Conservation (phyloP, 305 asterid genomes). For the Fraxinus ornus region DNA sequence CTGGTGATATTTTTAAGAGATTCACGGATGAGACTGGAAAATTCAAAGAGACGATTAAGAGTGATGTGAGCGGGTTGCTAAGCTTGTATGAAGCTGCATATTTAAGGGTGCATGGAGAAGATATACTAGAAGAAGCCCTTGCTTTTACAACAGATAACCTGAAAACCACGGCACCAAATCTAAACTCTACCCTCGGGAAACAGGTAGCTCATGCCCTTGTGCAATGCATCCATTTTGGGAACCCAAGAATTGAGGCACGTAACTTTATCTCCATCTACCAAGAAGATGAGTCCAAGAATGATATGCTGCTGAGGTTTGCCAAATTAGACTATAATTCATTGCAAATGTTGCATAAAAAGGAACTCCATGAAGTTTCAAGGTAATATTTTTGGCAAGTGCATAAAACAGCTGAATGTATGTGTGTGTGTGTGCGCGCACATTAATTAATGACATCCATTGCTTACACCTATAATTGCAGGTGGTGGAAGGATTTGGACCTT, state of each 20-base stretch:
- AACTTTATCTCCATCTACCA: not conserved
- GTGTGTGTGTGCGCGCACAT: too few species aligned
- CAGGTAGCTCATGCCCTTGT: not conserved
- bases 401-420: not conserved
- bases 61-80: not conserved
- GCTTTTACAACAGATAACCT: not conserved
- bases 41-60: not conserved
- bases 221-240: not conserved
- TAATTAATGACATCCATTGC: not conserved
- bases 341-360: not conserved
- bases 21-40: not conserved
- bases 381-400: not conserved
- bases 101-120: not conserved
- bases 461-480: not conserved
- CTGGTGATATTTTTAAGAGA: not conserved
- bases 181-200: not conserved
- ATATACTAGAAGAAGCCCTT: not conserved
- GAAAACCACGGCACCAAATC: not conserved
- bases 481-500: not conserved
- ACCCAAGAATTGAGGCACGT: not conserved
- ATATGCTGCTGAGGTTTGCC: not conserved
- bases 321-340: not conserved
- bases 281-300: not conserved
- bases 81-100: not conserved
- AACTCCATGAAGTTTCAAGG: not conserved